Evolutionary conservation across 495 filamentous ascomycete species (phyloP).

Genomic region (Lasiosphaeriaceae sp.): DNA sequence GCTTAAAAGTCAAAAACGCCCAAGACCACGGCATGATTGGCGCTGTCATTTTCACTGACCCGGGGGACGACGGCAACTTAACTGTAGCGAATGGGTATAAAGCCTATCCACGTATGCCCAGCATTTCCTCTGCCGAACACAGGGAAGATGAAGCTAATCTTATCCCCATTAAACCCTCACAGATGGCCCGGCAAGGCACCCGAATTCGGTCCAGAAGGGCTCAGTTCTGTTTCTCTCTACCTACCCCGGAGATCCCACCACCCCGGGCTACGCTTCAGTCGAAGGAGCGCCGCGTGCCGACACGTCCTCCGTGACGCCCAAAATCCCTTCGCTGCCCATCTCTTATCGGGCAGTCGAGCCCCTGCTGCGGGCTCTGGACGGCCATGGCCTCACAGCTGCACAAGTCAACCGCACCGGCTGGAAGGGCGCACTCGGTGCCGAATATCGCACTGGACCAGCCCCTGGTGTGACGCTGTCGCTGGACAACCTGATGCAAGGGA

Average conservation of each 20-base stretch:
- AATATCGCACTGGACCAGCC: slow-evolving; percentile 82
- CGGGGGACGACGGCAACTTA: slow-evolving; percentile 71
- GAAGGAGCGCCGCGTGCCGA: slow-evolving; percentile 69
- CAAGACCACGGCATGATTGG: slow-evolving; percentile 83
- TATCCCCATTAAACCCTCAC: too few species aligned
- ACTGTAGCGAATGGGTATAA: slow-evolving; percentile 56
- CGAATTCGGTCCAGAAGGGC: slow-evolving; percentile 77
- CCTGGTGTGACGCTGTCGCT: slow-evolving; percentile 68
- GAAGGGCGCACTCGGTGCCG: slow-evolving; percentile 67
- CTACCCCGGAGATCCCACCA: slow-evolving; percentile 60
- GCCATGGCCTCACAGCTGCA: slow-evolving; percentile 67
- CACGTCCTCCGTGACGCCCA: slow-evolving; percentile 57
- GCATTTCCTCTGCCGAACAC: too few species aligned
- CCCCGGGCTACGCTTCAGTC: slow-evolving; percentile 81
- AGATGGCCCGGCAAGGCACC: slow-evolving; percentile 74
- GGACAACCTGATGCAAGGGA: slow-evolving; percentile 75
- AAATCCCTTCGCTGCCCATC: slow-evolving; percentile 81
- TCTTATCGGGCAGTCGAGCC: slow-evolving; percentile 78
- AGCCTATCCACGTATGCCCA: too few species aligned
- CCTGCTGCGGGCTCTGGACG: slow-evolving; percentile 74
- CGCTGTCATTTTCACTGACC: slow-evolving; percentile 75
- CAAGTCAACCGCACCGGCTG: slow-evolving; percentile 69
- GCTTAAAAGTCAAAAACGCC: slow-evolving; percentile 80
- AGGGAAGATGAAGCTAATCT: too few species aligned
- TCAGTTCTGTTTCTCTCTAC: slow-evolving; percentile 70